These are phyloP conservation scores for Torulaspora microellipsoides DNA, from an alignment of 805 yeast species.

Conservation along the genomic window DNA sequence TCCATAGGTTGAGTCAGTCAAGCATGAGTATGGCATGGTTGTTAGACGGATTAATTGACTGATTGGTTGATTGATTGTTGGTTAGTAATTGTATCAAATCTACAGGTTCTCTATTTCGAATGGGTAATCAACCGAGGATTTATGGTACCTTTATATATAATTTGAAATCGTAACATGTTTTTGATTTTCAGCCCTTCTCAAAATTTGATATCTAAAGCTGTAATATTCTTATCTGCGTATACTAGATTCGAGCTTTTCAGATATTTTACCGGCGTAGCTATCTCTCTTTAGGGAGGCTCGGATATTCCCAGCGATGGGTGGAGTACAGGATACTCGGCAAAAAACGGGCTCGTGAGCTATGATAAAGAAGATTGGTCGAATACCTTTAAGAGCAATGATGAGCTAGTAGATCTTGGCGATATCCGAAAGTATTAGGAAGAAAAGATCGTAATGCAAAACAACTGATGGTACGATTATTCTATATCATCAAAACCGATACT, in stretches of 20 bases:
- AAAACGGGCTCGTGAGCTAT: neutral
- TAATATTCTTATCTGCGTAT: too few species aligned
- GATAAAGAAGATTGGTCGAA: neutral
- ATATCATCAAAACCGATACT: constrained; percentile 25
- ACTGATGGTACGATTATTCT: neutral
- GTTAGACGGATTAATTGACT: neutral
- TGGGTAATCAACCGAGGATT: too few species aligned
- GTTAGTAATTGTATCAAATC: neutral
- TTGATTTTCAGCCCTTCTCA: too few species aligned
- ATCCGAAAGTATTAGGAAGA: neutral
- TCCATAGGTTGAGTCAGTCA: constrained; percentile 67
- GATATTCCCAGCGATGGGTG: constrained; percentile 4
- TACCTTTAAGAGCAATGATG: too few species aligned
- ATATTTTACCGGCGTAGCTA: too few species aligned
- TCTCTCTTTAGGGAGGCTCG: neutral
- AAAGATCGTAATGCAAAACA: neutral
- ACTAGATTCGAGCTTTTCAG: too few species aligned
- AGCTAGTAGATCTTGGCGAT: neutral
- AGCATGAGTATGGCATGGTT: constrained; percentile 24
- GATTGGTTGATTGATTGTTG: neutral
- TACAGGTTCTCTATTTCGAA: neutral
- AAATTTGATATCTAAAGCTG: too few species aligned
- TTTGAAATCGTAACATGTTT: too few species aligned
- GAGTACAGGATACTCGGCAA: neutral
- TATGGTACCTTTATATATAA: too few species aligned